These are phyloP conservation scores for Gaeumannomyces tritici DNA, from an alignment of 2,329 filamentous ascomycete genomes.

Conservation along the genomic window DNA sequence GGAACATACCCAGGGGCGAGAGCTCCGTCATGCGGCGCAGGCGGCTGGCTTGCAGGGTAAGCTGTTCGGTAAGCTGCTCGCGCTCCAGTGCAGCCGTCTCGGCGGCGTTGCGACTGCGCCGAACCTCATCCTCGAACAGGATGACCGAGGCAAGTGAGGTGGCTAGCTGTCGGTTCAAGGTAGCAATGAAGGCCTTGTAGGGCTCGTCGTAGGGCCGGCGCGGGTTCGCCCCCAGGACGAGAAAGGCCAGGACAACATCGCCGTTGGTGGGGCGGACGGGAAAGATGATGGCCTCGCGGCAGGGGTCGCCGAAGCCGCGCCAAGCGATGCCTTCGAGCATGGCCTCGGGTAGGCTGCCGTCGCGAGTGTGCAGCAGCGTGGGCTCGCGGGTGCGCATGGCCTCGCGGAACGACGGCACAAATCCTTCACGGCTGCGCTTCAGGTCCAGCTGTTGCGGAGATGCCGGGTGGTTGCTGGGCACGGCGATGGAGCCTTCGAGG, in stretches of 20 bases:
- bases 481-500: constrained; percentile 23
- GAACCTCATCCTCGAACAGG: constrained; percentile 55
- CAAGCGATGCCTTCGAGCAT: constrained; percentile 43
- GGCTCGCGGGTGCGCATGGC: constrained; percentile 26
- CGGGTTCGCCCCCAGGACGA: constrained; percentile 53
- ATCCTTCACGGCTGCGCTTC: constrained; percentile 21
- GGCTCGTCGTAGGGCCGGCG: constrained; percentile 54
- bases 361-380: constrained; percentile 17
- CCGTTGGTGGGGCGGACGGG: constrained; percentile 50
- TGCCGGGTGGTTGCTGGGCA: constrained; percentile 22
- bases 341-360: constrained; percentile 38
- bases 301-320: constrained; percentile 46
- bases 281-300: constrained; percentile 47
- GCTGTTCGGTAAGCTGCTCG: constrained; percentile 21
- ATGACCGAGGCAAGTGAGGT: constrained; percentile 56
- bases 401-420: constrained; percentile 25
- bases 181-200: constrained; percentile 46
- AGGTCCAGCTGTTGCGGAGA: constrained; percentile 24
- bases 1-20: constrained; percentile 27
- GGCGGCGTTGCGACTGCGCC: constrained; percentile 29
- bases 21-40: constrained; percentile 26
- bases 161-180: constrained; percentile 37
- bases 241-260: constrained; percentile 49
- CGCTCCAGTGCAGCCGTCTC: constrained; percentile 23
- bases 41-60: constrained; percentile 24